Evolutionary conservation across 345 rosid genomes (phyloP).

Genomic region (Acer yangbiense): DNA sequence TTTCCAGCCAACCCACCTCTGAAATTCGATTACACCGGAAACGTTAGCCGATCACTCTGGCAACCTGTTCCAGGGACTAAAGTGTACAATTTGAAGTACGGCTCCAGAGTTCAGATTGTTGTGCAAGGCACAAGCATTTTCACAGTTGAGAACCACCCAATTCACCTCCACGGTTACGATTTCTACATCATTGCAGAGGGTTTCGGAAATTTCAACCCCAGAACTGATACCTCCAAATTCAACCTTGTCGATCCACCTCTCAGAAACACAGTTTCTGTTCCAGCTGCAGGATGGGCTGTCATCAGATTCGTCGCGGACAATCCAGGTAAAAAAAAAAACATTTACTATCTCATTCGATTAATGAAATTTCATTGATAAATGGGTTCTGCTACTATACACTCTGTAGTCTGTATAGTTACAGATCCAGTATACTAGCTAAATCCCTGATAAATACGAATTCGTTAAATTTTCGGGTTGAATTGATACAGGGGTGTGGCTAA

Average conservation of each 20-base stretch:
- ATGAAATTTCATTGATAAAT: neutral
- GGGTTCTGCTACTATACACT: too few species aligned
- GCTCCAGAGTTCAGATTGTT: slow-evolving; percentile 78
- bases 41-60: slow-evolving; percentile 64
- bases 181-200: slow-evolving; percentile 84
- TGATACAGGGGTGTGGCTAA: slow-evolving; percentile 77
- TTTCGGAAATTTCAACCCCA: slow-evolving; percentile 83
- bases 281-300: slow-evolving; percentile 87
- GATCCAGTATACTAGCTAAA: too few species aligned
- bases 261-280: slow-evolving; percentile 82
- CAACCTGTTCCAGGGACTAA: slow-evolving; percentile 75
- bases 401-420: too few species aligned
- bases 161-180: slow-evolving; percentile 95
- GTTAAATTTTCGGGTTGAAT: neutral
- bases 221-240: slow-evolving; percentile 65
- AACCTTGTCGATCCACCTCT: slow-evolving; percentile 90
- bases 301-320: slow-evolving; percentile 93
- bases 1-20: slow-evolving; percentile 73
- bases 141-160: slow-evolving; percentile 86
- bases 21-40: slow-evolving; percentile 79
- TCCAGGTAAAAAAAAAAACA: slow-evolving; percentile 56
- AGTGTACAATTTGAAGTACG: slow-evolving; percentile 65
- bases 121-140: slow-evolving; percentile 82
- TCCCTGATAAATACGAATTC: neutral
- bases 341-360: neutral